These are phyloP conservation scores for Tulasnella calospora DNA, from an alignment of 768 basidiomycete species.

Conservation along the genomic window DNA sequence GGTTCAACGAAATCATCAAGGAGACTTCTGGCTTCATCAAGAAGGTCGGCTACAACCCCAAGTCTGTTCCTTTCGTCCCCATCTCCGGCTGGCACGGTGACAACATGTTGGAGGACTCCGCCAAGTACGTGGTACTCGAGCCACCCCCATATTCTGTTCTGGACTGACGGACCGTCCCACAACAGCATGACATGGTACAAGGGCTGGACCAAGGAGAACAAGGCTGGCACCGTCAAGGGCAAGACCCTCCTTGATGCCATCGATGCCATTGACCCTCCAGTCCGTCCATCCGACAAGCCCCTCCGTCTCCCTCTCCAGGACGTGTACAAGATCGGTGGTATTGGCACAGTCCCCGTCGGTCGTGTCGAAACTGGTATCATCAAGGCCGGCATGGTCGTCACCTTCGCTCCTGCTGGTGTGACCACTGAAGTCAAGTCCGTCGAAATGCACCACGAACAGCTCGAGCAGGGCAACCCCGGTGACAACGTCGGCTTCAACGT, in stretches of 20 bases:
- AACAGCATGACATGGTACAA: conserved; percentile 98
- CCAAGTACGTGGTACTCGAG: conserved; percentile 57
- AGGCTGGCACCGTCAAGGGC: conserved; percentile 88
- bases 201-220: conserved; percentile 97
- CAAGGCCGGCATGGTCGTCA: conserved; percentile 99
- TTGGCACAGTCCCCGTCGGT: conserved; percentile 99
- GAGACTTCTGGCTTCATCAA: conserved; percentile 97
- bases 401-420: conserved; percentile 93
- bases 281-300: conserved; percentile 97
- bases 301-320: conserved; percentile 99
- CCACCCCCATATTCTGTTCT: conserved; percentile 18
- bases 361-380: conserved; percentile 99
- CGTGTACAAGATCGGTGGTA: conserved; percentile 99
- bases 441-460: conserved; percentile 99
- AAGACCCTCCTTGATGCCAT: conserved; percentile 99
- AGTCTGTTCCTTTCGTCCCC: conserved; percentile 95
- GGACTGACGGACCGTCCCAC: conserved; percentile 13
- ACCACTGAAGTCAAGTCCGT: conserved; percentile 99
- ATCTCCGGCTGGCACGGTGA: conserved; percentile 99
- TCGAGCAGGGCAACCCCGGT: conserved; percentile 88
- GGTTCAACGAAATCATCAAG: conserved; percentile 99
- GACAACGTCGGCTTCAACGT: conserved; percentile 99
- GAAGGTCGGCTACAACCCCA: conserved; percentile 99
- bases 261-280: conserved; percentile 97
- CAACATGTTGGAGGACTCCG: conserved; percentile 99